A percentile compares a stretch with the other conserved stretches of the same genome.
phyloP scores from a whole-genome alignment of 1,284 basidiomycete genomes.

The Sparassis latifolia region DNA sequence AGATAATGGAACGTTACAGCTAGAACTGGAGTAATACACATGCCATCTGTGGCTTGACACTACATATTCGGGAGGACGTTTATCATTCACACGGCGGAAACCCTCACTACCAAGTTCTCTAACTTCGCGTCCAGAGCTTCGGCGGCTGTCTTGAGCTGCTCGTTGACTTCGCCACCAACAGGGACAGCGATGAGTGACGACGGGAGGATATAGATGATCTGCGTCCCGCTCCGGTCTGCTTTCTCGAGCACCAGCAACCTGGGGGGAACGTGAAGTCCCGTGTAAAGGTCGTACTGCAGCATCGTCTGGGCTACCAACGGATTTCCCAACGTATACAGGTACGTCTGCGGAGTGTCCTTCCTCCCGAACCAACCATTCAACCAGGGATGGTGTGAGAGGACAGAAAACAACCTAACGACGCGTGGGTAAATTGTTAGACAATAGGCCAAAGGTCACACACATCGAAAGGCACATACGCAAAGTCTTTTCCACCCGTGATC shows the following conservation, averaged over 20 bases:
- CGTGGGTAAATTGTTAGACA: too few species aligned
- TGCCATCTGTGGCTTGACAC: too few species aligned
- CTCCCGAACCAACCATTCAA: constrained; percentile 28
- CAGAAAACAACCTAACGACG: constrained; percentile 36
- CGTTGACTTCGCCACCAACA: constrained; percentile 12
- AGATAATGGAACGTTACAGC: too few species aligned
- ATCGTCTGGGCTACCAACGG: constrained; percentile 45
- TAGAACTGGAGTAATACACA: too few species aligned
- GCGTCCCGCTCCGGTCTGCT: constrained; percentile 31
- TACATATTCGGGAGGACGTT: too few species aligned
- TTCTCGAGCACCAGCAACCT: constrained; percentile 41
- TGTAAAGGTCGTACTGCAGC: constrained; percentile 36
- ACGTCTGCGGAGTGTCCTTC: constrained; percentile 23
- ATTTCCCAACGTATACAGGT: constrained; percentile 47
- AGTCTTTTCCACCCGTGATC: constrained; percentile 32
- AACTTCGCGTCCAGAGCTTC: constrained; percentile 38
- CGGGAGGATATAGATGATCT: constrained; percentile 43
- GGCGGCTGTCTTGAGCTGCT: constrained; percentile 29
- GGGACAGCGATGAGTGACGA: constrained; percentile 33
- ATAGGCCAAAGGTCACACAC: too few species aligned
- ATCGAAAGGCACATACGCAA: constrained; percentile 31
- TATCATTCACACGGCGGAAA: neutral
- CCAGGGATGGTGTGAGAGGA: constrained; percentile 35
- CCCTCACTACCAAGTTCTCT: constrained; percentile 32
- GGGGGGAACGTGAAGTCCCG: constrained; percentile 41